Evolutionary conservation across 148 eudicot species (phyloP).

Genomic region (Rhododendron ovatum): DNA sequence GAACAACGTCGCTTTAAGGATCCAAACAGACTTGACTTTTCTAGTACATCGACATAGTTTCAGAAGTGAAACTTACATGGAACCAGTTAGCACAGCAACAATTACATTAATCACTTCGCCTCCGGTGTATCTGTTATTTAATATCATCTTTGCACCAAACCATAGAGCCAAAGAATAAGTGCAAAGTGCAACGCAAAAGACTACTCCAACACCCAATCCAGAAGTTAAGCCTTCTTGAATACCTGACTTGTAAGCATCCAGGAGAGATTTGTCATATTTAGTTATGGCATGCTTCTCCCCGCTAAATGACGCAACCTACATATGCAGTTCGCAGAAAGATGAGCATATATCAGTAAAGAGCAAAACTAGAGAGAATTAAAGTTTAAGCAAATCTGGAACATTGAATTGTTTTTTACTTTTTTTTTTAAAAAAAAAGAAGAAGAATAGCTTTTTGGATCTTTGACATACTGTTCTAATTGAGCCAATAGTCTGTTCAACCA

Average conservation of each 20-base stretch:
- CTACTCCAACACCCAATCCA: background rate
- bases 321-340: background rate
- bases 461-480: constrained; percentile 78
- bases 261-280: constrained; percentile 26
- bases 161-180: constrained; percentile 68
- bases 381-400: background rate
- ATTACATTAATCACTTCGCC: constrained; percentile 64
- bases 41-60: background rate
- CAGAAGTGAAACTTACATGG: constrained; percentile 19
- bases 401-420: background rate
- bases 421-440: background rate
- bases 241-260: background rate
- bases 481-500: constrained; percentile 80
- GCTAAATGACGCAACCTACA: constrained; percentile 76
- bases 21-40: background rate
- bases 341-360: background rate
- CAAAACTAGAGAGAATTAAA: background rate
- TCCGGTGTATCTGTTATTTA: constrained; percentile 47
- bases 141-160: constrained; percentile 75
- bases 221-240: background rate
- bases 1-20: background rate
- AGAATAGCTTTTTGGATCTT: background rate
- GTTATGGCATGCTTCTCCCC: constrained; percentile 69
- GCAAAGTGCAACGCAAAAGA: constrained; percentile 29
- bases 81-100: constrained; percentile 39